phyloP scores from a whole-genome alignment of 1,284 basidiomycete genomes.

The Phlebopus sp. region DNA sequence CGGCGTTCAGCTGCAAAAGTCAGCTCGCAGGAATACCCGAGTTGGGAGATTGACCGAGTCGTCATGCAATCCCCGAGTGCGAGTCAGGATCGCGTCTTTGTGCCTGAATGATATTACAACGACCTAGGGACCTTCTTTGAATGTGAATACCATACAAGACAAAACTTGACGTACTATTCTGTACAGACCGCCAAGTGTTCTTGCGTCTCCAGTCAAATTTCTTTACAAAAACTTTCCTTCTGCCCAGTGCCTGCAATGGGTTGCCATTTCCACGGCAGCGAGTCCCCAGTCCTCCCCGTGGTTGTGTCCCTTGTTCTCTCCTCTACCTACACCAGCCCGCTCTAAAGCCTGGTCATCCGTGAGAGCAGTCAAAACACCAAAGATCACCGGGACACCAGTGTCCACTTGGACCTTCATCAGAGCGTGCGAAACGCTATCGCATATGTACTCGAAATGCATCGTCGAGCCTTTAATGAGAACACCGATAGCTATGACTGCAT shows the following conservation, averaged over 20 bases:
- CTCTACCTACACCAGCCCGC: slow-evolving; percentile 78
- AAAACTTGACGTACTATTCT: neutral
- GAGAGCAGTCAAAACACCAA: slow-evolving; percentile 93
- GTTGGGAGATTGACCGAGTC: no score
- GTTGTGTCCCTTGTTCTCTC: slow-evolving; percentile 75
- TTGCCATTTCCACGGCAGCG: slow-evolving; percentile 92
- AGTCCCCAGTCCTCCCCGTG: slow-evolving; percentile 96
- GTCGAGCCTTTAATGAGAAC: slow-evolving; percentile 97
- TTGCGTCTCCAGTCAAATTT: neutral
- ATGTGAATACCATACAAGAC: neutral
- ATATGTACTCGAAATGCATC: slow-evolving; percentile 99
- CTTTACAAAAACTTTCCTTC: slow-evolving; percentile 61
- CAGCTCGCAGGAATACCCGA: no score
- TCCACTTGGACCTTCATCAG: slow-evolving; percentile 95
- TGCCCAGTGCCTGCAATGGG: slow-evolving; percentile 70
- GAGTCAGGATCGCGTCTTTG: neutral
- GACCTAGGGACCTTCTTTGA: neutral
- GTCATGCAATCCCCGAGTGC: no score
- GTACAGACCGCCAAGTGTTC: neutral
- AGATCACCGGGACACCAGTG: slow-evolving; percentile 92
- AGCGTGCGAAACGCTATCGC: slow-evolving; percentile 86
- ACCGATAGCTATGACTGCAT: slow-evolving; percentile 95
- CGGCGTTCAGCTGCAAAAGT: no score
- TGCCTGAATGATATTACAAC: neutral
- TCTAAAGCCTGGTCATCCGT: slow-evolving; percentile 94